Evolutionary conservation across 2,329 filamentous ascomycete species (phyloP).

Genomic region (Thelonectria discophora): DNA sequence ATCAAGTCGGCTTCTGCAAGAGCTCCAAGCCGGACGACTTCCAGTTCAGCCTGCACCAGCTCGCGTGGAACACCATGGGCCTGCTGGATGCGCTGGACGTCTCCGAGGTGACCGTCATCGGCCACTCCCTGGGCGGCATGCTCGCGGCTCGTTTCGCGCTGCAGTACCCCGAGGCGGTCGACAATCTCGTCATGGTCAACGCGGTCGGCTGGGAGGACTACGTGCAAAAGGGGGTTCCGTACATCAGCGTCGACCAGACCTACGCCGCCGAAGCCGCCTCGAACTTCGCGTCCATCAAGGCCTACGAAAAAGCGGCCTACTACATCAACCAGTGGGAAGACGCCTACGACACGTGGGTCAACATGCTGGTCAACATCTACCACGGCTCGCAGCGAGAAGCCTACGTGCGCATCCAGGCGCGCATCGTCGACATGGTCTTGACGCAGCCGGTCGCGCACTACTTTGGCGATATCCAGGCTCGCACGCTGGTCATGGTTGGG

Average conservation of each 20-base stretch:
- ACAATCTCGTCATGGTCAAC: constrained; percentile 58
- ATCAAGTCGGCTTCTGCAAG: constrained; percentile 67
- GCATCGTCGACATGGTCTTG: constrained; percentile 63
- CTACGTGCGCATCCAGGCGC: constrained; percentile 59
- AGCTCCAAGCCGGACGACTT: constrained; percentile 60
- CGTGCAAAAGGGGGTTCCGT: constrained; percentile 58
- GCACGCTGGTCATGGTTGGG: constrained; percentile 60
- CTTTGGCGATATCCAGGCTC: constrained; percentile 54
- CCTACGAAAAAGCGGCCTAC: constrained; percentile 59
- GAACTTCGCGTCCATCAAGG: constrained; percentile 55
- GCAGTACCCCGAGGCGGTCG: constrained; percentile 56
- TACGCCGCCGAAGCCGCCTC: constrained; percentile 50
- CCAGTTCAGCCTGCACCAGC: constrained; percentile 62
- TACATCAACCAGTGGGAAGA: constrained; percentile 59
- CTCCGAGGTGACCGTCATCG: constrained; percentile 56
- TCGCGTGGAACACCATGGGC: constrained; percentile 60
- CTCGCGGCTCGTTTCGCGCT: constrained; percentile 60
- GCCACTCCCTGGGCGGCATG: constrained; percentile 66
- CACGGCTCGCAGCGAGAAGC: constrained; percentile 51
- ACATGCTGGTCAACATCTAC: constrained; percentile 64
- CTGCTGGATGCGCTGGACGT: constrained; percentile 56
- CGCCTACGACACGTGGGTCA: constrained; percentile 63
- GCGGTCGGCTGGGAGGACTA: constrained; percentile 65
- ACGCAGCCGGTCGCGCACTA: constrained; percentile 62
- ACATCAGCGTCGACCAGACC: constrained; percentile 52